Conservation (phyloP, 1,139 yeast species). For the Diutina scorzettiae region DNA sequence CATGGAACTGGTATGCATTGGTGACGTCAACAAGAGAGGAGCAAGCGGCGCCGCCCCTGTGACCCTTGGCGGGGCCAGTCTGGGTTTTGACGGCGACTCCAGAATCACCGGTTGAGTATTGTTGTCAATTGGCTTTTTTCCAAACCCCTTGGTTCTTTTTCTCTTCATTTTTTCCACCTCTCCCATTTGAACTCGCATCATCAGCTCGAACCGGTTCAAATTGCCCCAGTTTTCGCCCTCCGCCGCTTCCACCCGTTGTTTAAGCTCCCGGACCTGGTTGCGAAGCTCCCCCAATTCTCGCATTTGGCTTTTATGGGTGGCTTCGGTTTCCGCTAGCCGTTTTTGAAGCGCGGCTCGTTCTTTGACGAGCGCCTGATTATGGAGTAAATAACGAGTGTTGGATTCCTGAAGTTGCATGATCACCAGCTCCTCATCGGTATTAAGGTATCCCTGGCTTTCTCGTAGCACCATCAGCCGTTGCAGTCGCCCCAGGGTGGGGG, state of each 20-base stretch:
- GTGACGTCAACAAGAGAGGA: not conserved
- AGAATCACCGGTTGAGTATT: not conserved
- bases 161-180: constrained; percentile 1
- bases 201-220: constrained; percentile 2
- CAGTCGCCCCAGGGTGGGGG: not conserved
- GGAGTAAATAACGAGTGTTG: constrained; percentile 3
- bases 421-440: constrained; percentile 4
- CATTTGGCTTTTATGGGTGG: not conserved
- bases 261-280: not conserved
- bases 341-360: not conserved
- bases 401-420: constrained; percentile 1
- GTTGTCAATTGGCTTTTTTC: no score
- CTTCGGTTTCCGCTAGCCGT: not conserved
- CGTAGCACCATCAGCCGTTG: constrained; percentile 2
- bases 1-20: not conserved
- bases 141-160: no score
- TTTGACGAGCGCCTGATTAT: constrained; percentile 5
- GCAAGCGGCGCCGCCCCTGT: not conserved
- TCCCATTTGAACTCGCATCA: not conserved
- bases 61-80: no score
- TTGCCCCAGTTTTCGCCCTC: not conserved
- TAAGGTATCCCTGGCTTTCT: not conserved
- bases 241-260: not conserved
- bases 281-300: not conserved
- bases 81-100: not conserved